Conservation (phyloP, 2,329 filamentous ascomycete species). For the Fusarium sp. region DNA sequence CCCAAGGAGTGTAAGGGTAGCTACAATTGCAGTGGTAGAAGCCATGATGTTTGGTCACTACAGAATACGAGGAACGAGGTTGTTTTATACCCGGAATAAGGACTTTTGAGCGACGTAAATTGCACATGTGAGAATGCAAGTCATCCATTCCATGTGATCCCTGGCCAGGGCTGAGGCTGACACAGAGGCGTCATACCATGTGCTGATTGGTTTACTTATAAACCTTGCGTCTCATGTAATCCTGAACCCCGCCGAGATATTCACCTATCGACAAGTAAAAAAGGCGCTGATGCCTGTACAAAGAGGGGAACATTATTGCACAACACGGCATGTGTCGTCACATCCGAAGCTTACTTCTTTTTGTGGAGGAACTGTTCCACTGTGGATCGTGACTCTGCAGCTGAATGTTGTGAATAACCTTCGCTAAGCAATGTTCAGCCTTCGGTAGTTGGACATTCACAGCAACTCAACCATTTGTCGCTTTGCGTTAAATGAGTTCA, state of each 20-base stretch:
- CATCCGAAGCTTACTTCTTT: neutral
- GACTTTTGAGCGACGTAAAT: neutral
- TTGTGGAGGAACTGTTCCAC: neutral
- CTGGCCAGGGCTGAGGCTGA: neutral
- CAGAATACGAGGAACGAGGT: neutral
- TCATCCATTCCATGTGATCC: neutral
- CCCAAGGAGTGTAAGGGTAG: neutral
- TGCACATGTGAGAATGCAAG: neutral
- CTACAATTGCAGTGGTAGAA: neutral
- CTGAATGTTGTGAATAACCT: too few relatives aligned
- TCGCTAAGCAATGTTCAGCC: too few relatives aligned
- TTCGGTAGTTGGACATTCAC: neutral
- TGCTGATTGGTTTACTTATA: neutral
- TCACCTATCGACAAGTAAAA: neutral
- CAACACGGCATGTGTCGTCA: neutral
- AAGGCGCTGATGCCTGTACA: neutral
- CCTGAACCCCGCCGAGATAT: accelerated
- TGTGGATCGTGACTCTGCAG: neutral
- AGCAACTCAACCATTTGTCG: neutral
- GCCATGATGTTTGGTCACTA: neutral
- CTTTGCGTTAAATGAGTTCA: too few relatives aligned
- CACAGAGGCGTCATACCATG: neutral
- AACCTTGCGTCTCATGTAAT: neutral
- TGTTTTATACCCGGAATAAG: constrained; percentile 1
- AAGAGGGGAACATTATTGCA: neutral